These are phyloP conservation scores for Orbilia quercus DNA, from an alignment of 2,329 filamentous ascomycete genomes.

Conservation along the genomic window DNA sequence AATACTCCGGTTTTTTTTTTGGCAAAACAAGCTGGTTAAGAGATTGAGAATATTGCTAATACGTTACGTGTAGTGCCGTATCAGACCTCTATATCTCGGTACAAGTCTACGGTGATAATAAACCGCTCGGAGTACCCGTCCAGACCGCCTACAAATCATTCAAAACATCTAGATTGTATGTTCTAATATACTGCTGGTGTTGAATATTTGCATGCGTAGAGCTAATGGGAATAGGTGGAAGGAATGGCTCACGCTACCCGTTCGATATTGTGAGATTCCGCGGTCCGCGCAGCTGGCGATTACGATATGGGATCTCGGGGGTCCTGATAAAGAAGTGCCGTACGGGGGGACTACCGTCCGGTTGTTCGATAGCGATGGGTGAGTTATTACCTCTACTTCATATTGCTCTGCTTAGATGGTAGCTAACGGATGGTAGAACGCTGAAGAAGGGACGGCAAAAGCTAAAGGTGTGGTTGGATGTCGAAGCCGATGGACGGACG, in stretches of 20 bases:
- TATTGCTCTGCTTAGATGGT: background rate
- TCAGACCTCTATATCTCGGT: constrained; percentile 94
- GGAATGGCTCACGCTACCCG: constrained; percentile 91
- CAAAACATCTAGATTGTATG: constrained; percentile 74
- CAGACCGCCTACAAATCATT: constrained; percentile 95
- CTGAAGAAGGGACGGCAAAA: constrained; percentile 92
- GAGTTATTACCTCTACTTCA: too few relatives aligned
- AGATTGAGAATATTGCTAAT: too few relatives aligned
- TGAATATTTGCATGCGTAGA: background rate
- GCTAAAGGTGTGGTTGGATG: constrained; percentile 83
- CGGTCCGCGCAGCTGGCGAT: constrained; percentile 86
- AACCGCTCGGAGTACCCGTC: constrained; percentile 88
- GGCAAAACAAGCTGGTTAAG: too few relatives aligned
- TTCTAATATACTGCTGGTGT: background rate
- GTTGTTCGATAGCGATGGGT: constrained; percentile 92
- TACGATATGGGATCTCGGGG: constrained; percentile 91
- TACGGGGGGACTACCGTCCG: constrained; percentile 93
- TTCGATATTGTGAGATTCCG: constrained; percentile 84
- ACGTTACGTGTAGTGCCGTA: constrained; percentile 70
- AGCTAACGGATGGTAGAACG: constrained; percentile 63
- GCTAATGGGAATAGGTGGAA: constrained; percentile 74
- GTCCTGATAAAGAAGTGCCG: constrained; percentile 76
- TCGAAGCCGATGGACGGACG: constrained; percentile 84
- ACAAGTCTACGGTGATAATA: constrained; percentile 95
- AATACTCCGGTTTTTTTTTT: too few relatives aligned